Conservation (phyloP, 495 filamentous ascomycete genomes). For the Cercophora samala region DNA sequence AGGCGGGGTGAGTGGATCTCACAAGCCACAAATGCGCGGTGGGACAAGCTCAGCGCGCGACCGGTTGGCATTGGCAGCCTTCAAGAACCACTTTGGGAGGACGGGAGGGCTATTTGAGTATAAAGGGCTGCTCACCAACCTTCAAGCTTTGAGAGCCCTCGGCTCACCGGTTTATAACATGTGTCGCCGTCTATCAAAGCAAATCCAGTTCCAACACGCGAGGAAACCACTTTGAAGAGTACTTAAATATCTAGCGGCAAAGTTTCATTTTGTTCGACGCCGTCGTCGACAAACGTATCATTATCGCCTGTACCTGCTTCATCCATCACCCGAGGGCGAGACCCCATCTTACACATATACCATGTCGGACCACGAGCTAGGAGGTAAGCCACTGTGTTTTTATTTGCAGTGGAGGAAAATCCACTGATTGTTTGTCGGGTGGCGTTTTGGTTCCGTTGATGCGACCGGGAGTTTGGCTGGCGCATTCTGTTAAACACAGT, state of each 20-base stretch:
- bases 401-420: not conserved
- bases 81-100: slow-evolving; percentile 6
- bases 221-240: slow-evolving; percentile 1
- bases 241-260: not conserved
- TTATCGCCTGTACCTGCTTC: not conserved
- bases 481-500: not conserved
- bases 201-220: not conserved
- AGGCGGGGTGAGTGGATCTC: not conserved
- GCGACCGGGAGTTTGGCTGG: not conserved
- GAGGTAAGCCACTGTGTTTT: slow-evolving; percentile 50
- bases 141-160: slow-evolving; percentile 17
- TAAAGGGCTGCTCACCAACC: slow-evolving; percentile 25
- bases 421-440: not conserved
- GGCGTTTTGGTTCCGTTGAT: not conserved
- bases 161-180: slow-evolving; percentile 16
- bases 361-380: slow-evolving; percentile 93
- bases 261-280: not conserved
- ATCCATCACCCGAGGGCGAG: not conserved
- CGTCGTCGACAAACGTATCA: not conserved
- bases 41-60: not conserved
- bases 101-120: slow-evolving; percentile 14
- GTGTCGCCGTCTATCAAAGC: slow-evolving; percentile 10
- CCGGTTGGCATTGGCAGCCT: slow-evolving; percentile 14
- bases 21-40: not conserved
- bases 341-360: slow-evolving; percentile 10